These are phyloP conservation scores for Syncephalastrum racemosum DNA, from an alignment of 371 early-diverging fungal species.

Conservation along the genomic window DNA sequence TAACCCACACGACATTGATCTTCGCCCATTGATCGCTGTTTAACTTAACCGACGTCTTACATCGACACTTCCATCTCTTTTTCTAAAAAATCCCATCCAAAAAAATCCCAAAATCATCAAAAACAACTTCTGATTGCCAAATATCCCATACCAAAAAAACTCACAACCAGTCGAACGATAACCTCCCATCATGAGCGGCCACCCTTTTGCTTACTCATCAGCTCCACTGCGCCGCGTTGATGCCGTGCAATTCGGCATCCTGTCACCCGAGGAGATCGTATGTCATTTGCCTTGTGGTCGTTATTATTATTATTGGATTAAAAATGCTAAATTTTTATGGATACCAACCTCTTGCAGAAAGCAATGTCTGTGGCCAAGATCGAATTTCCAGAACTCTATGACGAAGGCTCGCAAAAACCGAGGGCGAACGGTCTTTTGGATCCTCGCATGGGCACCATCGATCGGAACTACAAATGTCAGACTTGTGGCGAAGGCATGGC, in stretches of 20 bases:
- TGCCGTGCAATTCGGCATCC: conserved; percentile 94
- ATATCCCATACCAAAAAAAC: not conserved
- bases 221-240: conserved; percentile 91
- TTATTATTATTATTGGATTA: too few relatives aligned
- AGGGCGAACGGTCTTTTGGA: conserved; percentile 93
- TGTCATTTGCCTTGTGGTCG: conserved; percentile 22
- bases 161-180: conserved; percentile 2
- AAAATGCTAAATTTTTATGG: conserved; percentile 8
- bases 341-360: conserved; percentile 63
- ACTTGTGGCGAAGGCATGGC: conserved; percentile 97
- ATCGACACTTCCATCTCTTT: conserved; percentile 1
- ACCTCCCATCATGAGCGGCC: conserved; percentile 47
- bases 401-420: conserved; percentile 87
- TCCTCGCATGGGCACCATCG: conserved; percentile 98
- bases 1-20: not conserved
- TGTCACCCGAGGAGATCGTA: conserved; percentile 96
- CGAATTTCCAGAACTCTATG: conserved; percentile 94
- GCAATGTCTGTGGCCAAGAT: conserved; percentile 96
- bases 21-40: conserved; percentile 1
- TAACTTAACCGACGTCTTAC: conserved; percentile 3
- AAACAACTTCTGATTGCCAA: not conserved
- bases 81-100: conserved; percentile 4
- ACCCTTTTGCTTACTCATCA: conserved; percentile 77
- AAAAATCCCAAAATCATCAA: conserved; percentile 1
- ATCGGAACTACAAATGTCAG: conserved; percentile 97